Conservation (phyloP, 140 eudicot genomes). For the Anethum foeniculum region DNA sequence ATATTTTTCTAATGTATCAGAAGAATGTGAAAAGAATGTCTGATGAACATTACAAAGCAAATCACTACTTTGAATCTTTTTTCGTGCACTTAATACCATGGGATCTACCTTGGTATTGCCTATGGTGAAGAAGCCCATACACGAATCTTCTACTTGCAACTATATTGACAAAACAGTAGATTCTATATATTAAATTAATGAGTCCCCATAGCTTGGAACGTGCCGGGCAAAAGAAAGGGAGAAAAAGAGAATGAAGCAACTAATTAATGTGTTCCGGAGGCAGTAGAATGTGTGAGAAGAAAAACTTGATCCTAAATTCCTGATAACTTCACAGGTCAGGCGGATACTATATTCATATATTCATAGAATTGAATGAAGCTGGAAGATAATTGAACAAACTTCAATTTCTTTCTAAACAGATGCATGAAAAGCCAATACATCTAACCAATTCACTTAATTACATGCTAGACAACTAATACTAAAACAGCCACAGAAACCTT, state of each 20-base stretch:
- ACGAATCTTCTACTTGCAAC: background rate
- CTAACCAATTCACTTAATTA: background rate
- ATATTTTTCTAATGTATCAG: background rate
- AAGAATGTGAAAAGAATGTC: background rate
- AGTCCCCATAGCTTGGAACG: background rate
- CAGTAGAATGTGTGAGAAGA: background rate
- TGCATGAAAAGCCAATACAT: background rate
- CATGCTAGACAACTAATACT: background rate
- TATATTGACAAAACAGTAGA: background rate
- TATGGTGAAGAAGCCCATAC: background rate
- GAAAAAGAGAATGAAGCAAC: background rate
- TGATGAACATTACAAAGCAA: conserved; percentile 1
- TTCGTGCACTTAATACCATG: background rate
- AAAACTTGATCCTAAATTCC: background rate
- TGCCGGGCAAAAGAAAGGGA: background rate
- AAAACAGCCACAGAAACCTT: background rate
- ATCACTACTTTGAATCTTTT: background rate
- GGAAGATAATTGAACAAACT: background rate
- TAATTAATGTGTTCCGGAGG: background rate
- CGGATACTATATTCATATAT: background rate
- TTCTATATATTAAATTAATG: background rate
- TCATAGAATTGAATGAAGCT: background rate
- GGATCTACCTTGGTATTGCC: background rate
- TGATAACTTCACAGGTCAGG: background rate
- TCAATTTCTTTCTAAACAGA: background rate